Conservation (phyloP, 805 yeast species). For the Kodamaea fukazawae region DNA sequence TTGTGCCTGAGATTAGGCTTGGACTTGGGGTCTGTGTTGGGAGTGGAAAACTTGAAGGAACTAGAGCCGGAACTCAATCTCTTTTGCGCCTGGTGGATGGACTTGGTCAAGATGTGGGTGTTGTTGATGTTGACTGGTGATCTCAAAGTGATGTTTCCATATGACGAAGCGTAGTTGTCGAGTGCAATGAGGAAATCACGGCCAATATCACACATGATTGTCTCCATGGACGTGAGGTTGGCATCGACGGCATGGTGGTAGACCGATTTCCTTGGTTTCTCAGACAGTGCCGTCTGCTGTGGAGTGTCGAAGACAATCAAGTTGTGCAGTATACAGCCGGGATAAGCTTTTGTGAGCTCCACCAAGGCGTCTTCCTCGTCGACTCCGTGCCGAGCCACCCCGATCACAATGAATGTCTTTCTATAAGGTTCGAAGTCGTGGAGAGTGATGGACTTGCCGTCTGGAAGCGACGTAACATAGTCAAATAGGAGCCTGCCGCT, state of each 20-base stretch:
- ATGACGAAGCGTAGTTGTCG: slow-evolving; percentile 68
- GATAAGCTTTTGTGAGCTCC: slow-evolving; percentile 45
- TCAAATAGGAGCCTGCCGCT: slow-evolving; percentile 68
- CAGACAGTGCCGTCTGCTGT: slow-evolving; percentile 9
- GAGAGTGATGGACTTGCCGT: slow-evolving; percentile 60
- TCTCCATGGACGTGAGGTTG: slow-evolving; percentile 44
- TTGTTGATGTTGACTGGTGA: slow-evolving; percentile 72
- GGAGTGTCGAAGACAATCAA: slow-evolving; percentile 55
- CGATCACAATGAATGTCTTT: slow-evolving; percentile 63
- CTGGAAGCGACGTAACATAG: slow-evolving; percentile 45
- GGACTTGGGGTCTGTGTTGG: slow-evolving; percentile 25
- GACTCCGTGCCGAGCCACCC: slow-evolving; percentile 25
- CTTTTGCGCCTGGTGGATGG: slow-evolving; percentile 43
- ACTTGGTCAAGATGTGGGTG: slow-evolving; percentile 41
- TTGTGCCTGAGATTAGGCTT: slow-evolving; percentile 46
- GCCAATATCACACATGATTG: slow-evolving; percentile 72
- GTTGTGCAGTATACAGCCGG: slow-evolving; percentile 54
- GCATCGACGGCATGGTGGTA: slow-evolving; percentile 24
- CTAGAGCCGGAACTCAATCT: slow-evolving; percentile 38
- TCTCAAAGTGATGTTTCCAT: slow-evolving; percentile 73
- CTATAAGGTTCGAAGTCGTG: slow-evolving; percentile 91
- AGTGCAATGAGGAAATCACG: slow-evolving; percentile 60
- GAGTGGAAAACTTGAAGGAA: slow-evolving; percentile 33
- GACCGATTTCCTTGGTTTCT: slow-evolving; percentile 17
- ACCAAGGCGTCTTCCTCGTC: slow-evolving; percentile 22